These are phyloP conservation scores for Diaporthe batatas DNA, from an alignment of 2,329 filamentous ascomycete genomes.

Conservation along the genomic window DNA sequence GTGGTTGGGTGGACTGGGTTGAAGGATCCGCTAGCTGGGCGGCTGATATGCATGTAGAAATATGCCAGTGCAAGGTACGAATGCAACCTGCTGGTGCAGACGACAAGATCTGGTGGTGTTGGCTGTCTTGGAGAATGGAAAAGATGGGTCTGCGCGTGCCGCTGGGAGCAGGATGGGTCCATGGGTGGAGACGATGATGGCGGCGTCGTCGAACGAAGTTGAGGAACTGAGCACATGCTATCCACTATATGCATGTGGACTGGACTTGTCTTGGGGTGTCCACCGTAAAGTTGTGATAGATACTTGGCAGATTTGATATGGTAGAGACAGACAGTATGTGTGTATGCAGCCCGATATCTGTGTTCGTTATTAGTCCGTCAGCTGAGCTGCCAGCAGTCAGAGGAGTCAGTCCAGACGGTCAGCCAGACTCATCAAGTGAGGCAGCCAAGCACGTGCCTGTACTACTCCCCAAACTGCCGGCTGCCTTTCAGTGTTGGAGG, in stretches of 20 bases:
- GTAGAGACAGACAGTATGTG: not conserved
- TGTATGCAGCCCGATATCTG: not conserved
- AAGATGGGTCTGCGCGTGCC: constrained; percentile 31
- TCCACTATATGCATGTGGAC: constrained; percentile 1
- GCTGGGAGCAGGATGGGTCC: not conserved
- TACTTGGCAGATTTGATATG: not conserved
- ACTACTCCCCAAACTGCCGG: constrained; percentile 1
- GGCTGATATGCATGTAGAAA: constrained; percentile 21
- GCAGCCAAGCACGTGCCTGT: constrained; percentile 28
- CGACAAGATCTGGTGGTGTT: not conserved
- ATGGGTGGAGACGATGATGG: not conserved
- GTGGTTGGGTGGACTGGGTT: not conserved
- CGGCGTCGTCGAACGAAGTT: constrained; percentile 7
- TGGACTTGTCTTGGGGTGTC: not conserved
- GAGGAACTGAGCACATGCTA: not conserved
- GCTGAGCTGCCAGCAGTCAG: constrained; percentile 8
- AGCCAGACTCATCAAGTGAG: constrained; percentile 2
- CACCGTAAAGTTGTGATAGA: too few relatives aligned
- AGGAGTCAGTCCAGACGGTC: not conserved
- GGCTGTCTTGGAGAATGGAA: not conserved
- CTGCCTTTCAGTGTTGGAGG: not conserved
- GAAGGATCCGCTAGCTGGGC: constrained; percentile 10
- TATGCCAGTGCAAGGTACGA: not conserved
- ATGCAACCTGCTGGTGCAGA: not conserved
- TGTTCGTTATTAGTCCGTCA: not conserved